phyloP scores from a whole-genome alignment of 2,329 filamentous ascomycete species.

The Neofusicoccum cordaticola region DNA sequence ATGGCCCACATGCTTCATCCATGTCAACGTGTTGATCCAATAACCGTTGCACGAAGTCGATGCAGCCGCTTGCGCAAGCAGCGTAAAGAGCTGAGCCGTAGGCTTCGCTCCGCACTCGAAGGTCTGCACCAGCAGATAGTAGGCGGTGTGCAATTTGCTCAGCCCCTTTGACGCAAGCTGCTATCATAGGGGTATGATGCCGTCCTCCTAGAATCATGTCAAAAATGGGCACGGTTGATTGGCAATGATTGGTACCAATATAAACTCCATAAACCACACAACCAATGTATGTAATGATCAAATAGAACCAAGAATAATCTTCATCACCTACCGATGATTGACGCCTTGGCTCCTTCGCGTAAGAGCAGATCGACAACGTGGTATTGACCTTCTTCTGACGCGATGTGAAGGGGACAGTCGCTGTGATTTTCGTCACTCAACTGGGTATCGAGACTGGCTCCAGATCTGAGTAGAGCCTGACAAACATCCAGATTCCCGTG shows the following conservation, averaged over 20 bases:
- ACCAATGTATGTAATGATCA: too few species aligned
- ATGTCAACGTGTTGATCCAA: neutral
- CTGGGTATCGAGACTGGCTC: neutral
- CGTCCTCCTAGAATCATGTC: neutral
- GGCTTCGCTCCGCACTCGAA: neutral
- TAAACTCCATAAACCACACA: too few species aligned
- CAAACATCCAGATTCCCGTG: neutral
- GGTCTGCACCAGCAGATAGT: neutral
- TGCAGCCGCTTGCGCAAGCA: neutral
- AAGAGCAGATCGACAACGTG: neutral
- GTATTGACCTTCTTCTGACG: neutral
- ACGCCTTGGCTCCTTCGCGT: neutral
- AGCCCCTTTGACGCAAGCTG: neutral
- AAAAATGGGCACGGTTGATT: too few species aligned
- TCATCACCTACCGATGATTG: neutral
- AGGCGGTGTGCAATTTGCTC: neutral
- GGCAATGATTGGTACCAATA: too few species aligned
- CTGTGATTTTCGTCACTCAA: neutral
- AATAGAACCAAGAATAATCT: too few species aligned
- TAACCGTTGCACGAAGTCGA: neutral
- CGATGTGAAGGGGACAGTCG: neutral
- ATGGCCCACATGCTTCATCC: neutral
- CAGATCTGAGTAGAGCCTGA: neutral
- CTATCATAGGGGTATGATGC: neutral
- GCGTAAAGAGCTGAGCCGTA: neutral